phyloP scores from a whole-genome alignment of 192 early-diverging fungal species.

The Geosiphon pyriformis region DNA sequence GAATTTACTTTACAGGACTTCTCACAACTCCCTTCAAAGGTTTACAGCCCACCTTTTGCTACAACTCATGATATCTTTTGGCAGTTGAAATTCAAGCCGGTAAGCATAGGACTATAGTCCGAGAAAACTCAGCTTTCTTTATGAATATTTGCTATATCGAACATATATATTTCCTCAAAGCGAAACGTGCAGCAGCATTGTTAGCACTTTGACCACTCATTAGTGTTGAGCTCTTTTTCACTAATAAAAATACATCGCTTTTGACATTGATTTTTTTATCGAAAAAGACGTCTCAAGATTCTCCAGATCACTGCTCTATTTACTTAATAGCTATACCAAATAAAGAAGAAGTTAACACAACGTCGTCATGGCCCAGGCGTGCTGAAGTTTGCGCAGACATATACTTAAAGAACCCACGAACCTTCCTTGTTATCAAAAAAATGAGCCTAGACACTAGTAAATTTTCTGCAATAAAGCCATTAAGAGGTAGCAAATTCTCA shows the following conservation, averaged over 20 bases:
- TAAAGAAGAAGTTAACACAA: not conserved
- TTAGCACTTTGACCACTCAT: no score
- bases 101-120: not conserved
- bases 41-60: constrained; percentile 6
- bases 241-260: not conserved
- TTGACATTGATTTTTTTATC: not conserved
- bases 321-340: not conserved
- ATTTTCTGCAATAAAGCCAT: not conserved
- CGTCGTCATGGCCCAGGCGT: not conserved
- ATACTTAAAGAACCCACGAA: constrained; percentile 3
- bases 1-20: constrained; percentile 5
- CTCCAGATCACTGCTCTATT: not conserved
- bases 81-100: constrained; percentile 3
- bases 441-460: not conserved
- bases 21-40: not conserved
- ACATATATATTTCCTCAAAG: not conserved
- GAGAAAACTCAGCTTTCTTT: not conserved
- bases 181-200: no score
- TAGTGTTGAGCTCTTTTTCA: no score
- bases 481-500: not conserved
- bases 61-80: not conserved
- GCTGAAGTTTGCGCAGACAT: not conserved
- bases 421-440: not conserved
- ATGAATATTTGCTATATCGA: not conserved
- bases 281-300: not conserved